Evolutionary conservation across 225 moss, liverwort and hornwort species (phyloP), one percentile per base, ranked within the genome.

Genomic region (Bryoerythrophyllum caledonicum): DNA sequence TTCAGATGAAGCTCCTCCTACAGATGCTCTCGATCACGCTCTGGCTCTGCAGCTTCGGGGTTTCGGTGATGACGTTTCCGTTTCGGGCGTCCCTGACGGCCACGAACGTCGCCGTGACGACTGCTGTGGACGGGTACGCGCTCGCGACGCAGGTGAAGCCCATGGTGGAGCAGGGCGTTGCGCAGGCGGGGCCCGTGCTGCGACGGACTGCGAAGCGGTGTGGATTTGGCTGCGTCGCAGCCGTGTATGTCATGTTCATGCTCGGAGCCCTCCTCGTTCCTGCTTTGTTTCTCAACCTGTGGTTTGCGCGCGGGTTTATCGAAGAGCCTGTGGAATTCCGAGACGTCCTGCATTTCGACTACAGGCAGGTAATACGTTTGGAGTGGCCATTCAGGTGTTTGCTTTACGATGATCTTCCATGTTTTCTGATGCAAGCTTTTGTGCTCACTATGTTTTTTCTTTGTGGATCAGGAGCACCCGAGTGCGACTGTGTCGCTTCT

Each of bases 261-360:
- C 69, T 99, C 53, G 81, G 85, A 41, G 76, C 80, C 57, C 93
- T 99, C 40, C 80, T 93, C 19, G 46, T 93, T 78, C 90, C 92
- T 57, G 93, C 91, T 26, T 30, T 99, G 58, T 67, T 94, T 63
- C 46, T 91, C 23, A 84, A 90, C 65, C 27, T 85, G 5, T 65
- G 85, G 49, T 20, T 95, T 10, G 71, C 94, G 15, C 86, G 79
- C 24, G 67, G 84, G 19, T 19, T 91, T 17, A 85, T 90, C 46
- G 90, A 95, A 38, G 80, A 93, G 40, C 97, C 93, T 0, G 64
- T 95, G 49, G 85, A 84, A 41, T 74, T 94, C 66, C 87, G 82
- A 55, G 76, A 91, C 80, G 65, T 79, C 54, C 68, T 99, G 70
- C 86, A 91, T 68, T 95, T 99, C 63, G 94, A 99, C 88, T 99